phyloP scores from a whole-genome alignment of 2,329 filamentous ascomycete genomes.

The Trichoderma pleuroti region DNA sequence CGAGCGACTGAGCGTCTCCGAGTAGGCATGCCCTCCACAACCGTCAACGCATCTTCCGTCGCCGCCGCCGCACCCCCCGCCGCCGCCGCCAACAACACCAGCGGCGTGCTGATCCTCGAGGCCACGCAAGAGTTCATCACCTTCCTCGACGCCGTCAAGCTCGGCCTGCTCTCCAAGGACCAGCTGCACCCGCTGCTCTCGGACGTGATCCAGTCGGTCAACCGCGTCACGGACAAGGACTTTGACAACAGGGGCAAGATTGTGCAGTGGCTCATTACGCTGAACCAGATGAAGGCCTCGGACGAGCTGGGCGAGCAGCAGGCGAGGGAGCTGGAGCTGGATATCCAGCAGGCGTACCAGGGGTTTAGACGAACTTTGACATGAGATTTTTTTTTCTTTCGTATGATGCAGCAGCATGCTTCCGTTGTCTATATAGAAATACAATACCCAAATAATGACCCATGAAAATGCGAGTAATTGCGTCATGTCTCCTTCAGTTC shows the following conservation, averaged over 20 bases:
- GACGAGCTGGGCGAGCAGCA: slow-evolving; percentile 87
- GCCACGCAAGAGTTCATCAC: slow-evolving; percentile 99
- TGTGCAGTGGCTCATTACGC: slow-evolving; percentile 93
- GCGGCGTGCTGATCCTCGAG: slow-evolving; percentile 70
- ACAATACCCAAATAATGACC: neutral
- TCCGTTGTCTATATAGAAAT: neutral
- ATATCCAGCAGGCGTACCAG: slow-evolving; percentile 91
- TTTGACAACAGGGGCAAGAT: slow-evolving; percentile 97
- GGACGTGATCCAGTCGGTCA: slow-evolving; percentile 94
- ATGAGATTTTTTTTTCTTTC: slow-evolving; percentile 30
- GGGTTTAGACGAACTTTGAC: slow-evolving; percentile 82
- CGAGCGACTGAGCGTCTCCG: slow-evolving; percentile 88
- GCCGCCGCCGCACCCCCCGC: slow-evolving; percentile 43
- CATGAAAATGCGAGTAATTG: neutral
- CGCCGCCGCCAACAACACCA: slow-evolving; percentile 46
- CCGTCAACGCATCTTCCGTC: slow-evolving; percentile 55
- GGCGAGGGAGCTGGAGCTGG: slow-evolving; percentile 82
- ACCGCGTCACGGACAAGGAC: slow-evolving; percentile 91
- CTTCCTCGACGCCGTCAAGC: slow-evolving; percentile 88
- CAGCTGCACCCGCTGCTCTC: slow-evolving; percentile 92
- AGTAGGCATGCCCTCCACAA: slow-evolving; percentile 87
- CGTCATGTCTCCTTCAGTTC: neutral
- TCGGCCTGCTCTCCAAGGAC: slow-evolving; percentile 91
- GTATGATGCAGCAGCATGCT: neutral
- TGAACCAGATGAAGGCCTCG: slow-evolving; percentile 97